Percentiles rank a stretch among this genome's conserved stretches.
Conservation (phyloP, 2,329 filamentous ascomycete species). For the Ceratocystis colombiana region DNA sequence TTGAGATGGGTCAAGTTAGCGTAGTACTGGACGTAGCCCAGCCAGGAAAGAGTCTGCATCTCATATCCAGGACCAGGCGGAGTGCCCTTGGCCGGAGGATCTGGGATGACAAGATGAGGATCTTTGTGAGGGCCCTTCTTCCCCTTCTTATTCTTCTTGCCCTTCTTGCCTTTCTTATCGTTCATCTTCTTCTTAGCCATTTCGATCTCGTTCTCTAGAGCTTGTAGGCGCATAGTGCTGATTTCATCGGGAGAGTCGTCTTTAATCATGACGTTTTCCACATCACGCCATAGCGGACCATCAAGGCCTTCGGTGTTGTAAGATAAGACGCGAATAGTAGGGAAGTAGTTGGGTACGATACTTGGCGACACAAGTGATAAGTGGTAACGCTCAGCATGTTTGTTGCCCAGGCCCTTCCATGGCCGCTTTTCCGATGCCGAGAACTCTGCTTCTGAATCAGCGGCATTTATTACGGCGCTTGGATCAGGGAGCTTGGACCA, state of each 20-base stretch:
- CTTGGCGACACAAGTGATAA: constrained; percentile 73
- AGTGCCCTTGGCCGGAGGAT: constrained; percentile 59
- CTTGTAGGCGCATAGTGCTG: constrained; percentile 27
- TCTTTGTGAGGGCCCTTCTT: constrained; percentile 45
- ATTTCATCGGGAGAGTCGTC: constrained; percentile 29
- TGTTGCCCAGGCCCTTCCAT: constrained; percentile 57
- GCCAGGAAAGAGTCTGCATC: constrained; percentile 66
- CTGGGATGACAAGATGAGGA: constrained; percentile 55
- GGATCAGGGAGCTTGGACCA: constrained; percentile 63
- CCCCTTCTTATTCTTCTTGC: constrained; percentile 35
- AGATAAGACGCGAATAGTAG: constrained; percentile 78
- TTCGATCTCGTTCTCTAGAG: constrained; percentile 27
- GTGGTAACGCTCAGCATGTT: constrained; percentile 76
- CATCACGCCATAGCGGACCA: constrained; percentile 36
- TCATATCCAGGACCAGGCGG: constrained; percentile 85
- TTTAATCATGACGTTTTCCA: background rate
- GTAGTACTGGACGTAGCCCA: constrained; percentile 81
- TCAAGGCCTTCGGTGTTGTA: constrained; percentile 83
- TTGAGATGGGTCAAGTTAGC: constrained; percentile 90
- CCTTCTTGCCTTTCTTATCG: constrained; percentile 32
- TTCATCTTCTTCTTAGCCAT: constrained; percentile 29
- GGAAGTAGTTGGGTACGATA: constrained; percentile 86
- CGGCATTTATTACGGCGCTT: constrained; percentile 32
- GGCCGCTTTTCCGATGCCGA: constrained; percentile 42
- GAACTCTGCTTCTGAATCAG: constrained; percentile 24